Evolutionary conservation across 148 eudicot genomes (phyloP).

Genomic region (Dianthus caryophyllus): DNA sequence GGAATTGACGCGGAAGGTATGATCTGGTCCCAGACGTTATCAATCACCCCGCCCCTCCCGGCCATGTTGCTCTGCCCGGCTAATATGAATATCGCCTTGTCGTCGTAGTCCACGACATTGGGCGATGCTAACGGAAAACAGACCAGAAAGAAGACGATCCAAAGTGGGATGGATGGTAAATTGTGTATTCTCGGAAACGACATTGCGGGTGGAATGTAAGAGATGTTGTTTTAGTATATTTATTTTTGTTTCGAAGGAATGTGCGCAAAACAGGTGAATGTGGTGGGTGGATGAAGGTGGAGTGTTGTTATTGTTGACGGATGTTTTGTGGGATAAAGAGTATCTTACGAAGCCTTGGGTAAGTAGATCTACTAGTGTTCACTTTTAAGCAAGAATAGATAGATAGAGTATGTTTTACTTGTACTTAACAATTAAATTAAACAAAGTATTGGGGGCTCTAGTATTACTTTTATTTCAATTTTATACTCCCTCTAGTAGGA

Average conservation of each 20-base stretch:
- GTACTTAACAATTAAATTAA: too few species aligned
- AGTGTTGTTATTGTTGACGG: not conserved
- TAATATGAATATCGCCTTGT: slow-evolving; percentile 42
- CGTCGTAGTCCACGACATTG: not conserved
- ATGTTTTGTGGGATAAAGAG: slow-evolving; percentile 2
- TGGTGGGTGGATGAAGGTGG: not conserved
- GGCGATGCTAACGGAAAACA: too few species aligned
- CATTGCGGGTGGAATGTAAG: not conserved
- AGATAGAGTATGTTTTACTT: slow-evolving; percentile 5
- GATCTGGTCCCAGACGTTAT: slow-evolving; percentile 47
- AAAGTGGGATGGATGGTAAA: not conserved
- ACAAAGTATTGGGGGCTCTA: not conserved
- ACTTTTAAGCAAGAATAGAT: not conserved
- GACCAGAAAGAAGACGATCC: slow-evolving; percentile 11
- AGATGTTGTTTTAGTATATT: not conserved
- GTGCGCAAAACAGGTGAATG: not conserved
- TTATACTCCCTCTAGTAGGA: too few species aligned
- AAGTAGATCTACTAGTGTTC: slow-evolving; percentile 5
- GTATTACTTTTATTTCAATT: not conserved
- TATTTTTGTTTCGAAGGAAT: slow-evolving; percentile 1
- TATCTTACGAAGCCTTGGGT: not conserved
- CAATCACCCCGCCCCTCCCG: slow-evolving; percentile 70
- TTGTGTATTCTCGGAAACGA: not conserved
- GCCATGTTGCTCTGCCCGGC: slow-evolving; percentile 95
- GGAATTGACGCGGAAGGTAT: slow-evolving; percentile 33